Conservation (phyloP, 2,329 filamentous ascomycete species). For the Hymenoscyphus fraxineus region DNA sequence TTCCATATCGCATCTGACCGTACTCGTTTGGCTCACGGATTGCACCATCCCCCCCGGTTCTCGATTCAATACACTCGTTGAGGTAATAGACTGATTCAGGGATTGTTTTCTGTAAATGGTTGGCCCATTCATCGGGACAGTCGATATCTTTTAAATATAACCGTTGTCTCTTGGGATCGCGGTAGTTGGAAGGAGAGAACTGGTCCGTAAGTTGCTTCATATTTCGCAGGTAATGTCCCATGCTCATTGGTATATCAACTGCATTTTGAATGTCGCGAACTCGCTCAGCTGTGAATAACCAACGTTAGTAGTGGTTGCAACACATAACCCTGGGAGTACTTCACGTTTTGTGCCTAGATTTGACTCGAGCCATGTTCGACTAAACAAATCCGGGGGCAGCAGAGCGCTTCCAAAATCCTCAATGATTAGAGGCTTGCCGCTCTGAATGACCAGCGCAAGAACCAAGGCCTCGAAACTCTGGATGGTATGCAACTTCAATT, state of each 20-base stretch:
- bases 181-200: slow-evolving; percentile 71
- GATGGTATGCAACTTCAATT: slow-evolving; percentile 72
- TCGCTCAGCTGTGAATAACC: slow-evolving; percentile 61
- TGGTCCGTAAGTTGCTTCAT: slow-evolving; percentile 82
- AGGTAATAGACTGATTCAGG: slow-evolving; percentile 84
- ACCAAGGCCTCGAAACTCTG: slow-evolving; percentile 84
- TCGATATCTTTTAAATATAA: slow-evolving; percentile 98
- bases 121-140: slow-evolving; percentile 81
- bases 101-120: slow-evolving; percentile 72
- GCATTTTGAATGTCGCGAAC: slow-evolving; percentile 76
- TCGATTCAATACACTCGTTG: slow-evolving; percentile 68
- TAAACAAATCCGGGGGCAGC: slow-evolving; percentile 78
- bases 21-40: slow-evolving; percentile 43
- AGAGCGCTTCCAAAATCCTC: slow-evolving; percentile 79
- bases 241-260: slow-evolving; percentile 75
- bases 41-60: slow-evolving; percentile 51
- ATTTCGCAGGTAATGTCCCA: slow-evolving; percentile 84
- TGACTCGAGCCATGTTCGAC: slow-evolving; percentile 71
- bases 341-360: slow-evolving; percentile 76
- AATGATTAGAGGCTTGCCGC: slow-evolving; percentile 84
- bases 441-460: slow-evolving; percentile 76
- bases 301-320: slow-evolving; percentile 23
- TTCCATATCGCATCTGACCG: slow-evolving; percentile 40
- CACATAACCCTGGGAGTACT: slow-evolving; percentile 27
- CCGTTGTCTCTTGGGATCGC: slow-evolving; percentile 74